phyloP scores from a whole-genome alignment of 2,329 filamentous ascomycete genomes.

The Colletotrichum falcatum region DNA sequence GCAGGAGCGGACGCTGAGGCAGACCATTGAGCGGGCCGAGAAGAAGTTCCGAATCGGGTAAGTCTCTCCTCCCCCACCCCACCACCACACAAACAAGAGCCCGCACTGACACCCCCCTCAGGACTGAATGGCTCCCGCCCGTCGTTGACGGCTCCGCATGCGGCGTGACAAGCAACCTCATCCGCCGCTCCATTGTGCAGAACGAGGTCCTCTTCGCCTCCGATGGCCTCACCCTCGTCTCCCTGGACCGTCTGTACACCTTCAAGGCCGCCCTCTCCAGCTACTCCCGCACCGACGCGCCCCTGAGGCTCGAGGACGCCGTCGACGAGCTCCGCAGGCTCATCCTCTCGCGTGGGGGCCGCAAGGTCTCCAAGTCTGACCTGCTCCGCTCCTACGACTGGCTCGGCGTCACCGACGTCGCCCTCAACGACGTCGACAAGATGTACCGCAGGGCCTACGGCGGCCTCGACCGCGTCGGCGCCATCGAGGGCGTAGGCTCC shows the following conservation, averaged over 20 bases:
- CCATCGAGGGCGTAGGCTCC: conserved; percentile 57
- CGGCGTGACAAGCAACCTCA: conserved; percentile 63
- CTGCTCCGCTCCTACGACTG: conserved; percentile 68
- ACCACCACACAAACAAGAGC: neutral
- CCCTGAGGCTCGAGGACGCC: conserved; percentile 66
- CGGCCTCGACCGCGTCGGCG: conserved; percentile 58
- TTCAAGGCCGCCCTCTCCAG: conserved; percentile 71
- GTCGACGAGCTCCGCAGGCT: conserved; percentile 73
- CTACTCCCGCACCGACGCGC: conserved; percentile 62
- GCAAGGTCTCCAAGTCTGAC: conserved; percentile 62
- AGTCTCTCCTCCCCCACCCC: conserved; percentile 39
- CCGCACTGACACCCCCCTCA: conserved; percentile 41
- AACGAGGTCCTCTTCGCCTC: conserved; percentile 72
- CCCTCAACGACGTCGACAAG: conserved; percentile 65
- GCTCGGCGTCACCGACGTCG: conserved; percentile 63
- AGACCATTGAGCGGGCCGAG: conserved; percentile 64
- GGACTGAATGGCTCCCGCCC: conserved; percentile 57
- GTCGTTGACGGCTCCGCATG: conserved; percentile 57
- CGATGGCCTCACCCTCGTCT: conserved; percentile 69
- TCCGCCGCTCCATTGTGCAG: conserved; percentile 68
- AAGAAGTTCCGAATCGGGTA: conserved; percentile 53
- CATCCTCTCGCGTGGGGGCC: conserved; percentile 65
- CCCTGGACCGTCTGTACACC: conserved; percentile 72
- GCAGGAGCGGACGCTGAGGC: conserved; percentile 61
- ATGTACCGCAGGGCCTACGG: conserved; percentile 70